Percentiles rank a stretch among this genome's conserved stretches.
Evolutionary conservation across 129 eudicot genomes (phyloP).

Genomic region (Heracleum sosnowskyi): DNA sequence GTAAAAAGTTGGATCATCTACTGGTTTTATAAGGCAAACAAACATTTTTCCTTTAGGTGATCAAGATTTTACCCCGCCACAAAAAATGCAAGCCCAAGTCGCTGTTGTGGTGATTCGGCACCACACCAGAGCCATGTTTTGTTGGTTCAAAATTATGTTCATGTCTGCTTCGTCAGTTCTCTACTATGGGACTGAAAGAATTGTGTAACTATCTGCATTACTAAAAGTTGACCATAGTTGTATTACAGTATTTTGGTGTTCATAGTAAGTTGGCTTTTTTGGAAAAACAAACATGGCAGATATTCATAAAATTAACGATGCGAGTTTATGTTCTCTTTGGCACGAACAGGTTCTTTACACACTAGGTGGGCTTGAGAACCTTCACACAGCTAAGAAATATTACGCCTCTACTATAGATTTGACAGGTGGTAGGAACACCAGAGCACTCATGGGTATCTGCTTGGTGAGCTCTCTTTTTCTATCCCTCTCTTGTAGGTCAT

Average conservation of each 20-base stretch:
- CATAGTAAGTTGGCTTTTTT: not conserved
- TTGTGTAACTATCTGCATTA: not conserved
- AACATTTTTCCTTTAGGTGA: too few relatives aligned
- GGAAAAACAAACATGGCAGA: not conserved
- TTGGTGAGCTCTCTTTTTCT: too few relatives aligned
- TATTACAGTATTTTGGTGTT: not conserved
- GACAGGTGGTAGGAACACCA: too few relatives aligned
- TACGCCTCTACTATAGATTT: too few relatives aligned
- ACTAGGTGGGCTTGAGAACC: constrained; percentile 85
- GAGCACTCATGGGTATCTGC: too few relatives aligned
- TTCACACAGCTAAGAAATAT: constrained; percentile 90
- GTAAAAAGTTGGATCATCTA: not conserved
- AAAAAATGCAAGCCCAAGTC: not conserved
- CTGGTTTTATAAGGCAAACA: not conserved
- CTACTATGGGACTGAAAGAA: not conserved
- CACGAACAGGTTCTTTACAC: constrained; percentile 76
- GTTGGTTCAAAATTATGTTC: not conserved
- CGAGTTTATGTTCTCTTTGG: not conserved
- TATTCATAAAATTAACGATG: not conserved
- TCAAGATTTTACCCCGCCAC: not conserved
- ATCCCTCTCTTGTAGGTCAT: not conserved
- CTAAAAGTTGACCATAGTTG: too few relatives aligned
- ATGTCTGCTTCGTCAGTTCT: not conserved
- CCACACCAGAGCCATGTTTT: not conserved
- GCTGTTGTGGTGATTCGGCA: not conserved